A percentile compares a stretch with the other conserved stretches of the same genome.
Evolutionary conservation across 1,284 basidiomycete species (phyloP).

Genomic region (Ustilago nuda): DNA sequence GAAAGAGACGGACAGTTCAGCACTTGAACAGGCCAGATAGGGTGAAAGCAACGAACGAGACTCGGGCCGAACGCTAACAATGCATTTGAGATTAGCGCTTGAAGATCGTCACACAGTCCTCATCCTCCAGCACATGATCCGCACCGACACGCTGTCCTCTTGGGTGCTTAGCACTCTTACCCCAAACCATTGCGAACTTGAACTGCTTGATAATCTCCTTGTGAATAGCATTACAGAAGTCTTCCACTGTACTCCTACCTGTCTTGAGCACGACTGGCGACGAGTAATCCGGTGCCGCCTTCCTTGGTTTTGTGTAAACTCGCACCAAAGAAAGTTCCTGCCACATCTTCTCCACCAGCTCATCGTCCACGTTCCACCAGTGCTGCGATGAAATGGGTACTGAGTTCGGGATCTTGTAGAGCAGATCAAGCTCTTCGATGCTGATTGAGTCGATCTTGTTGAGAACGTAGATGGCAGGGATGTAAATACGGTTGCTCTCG

Average conservation of each 20-base stretch:
- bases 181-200: conserved; percentile 92
- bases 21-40: conserved; percentile 27
- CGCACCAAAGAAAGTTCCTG: conserved; percentile 71
- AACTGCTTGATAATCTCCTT: conserved; percentile 93
- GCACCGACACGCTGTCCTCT: conserved; percentile 93
- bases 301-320: conserved; percentile 90
- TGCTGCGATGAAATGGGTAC: conserved; percentile 92
- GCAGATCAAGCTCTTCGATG: conserved; percentile 95
- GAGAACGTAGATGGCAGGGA: conserved; percentile 65
- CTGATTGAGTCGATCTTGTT: conserved; percentile 87
- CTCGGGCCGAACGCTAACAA: neutral
- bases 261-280: conserved; percentile 77
- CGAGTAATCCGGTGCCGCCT: conserved; percentile 86
- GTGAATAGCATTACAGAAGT: conserved; percentile 84
- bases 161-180: conserved; percentile 92
- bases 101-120: conserved; percentile 61
- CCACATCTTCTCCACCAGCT: conserved; percentile 79
- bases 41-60: neutral
- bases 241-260: conserved; percentile 77
- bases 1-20: conserved; percentile 18
- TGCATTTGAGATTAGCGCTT: conserved; percentile 36
- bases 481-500: conserved; percentile 80
- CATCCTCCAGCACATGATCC: conserved; percentile 62
- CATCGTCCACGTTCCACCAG: conserved; percentile 98
- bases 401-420: conserved; percentile 90